Evolutionary conservation across 352 stramenopile genomes (phyloP), one percentile per base, ranked within the genome.

Genomic region (Globisporangium splendens): DNA sequence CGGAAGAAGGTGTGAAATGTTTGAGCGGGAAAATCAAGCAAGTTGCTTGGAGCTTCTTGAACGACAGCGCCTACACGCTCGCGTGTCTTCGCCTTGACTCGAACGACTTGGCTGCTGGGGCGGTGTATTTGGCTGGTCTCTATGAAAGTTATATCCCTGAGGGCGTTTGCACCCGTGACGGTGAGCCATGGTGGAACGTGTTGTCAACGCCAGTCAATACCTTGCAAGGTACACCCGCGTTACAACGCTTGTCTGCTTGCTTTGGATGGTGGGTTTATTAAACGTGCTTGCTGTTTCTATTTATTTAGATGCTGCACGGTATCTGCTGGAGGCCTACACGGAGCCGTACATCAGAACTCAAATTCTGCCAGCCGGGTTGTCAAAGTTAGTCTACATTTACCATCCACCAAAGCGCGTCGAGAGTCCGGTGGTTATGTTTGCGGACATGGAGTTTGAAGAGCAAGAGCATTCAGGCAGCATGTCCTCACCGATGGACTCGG

Each of bases 1-100:
- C 63, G 20, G 75, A 86, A 44, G 67, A 73, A 31, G 61, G 70
- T 24, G 66, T 69, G 10, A 91, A 88, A 62, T 63, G 71, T 35
- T 68, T 87, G 55, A 86, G 73, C 57, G 79, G 72, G 24, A 91
- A 94, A 63, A 83, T 96, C 49, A 89, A 92, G 50, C 83, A 93
- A 68, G 83, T 90, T 28, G 79, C 86, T 0, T 96, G 88, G 88
- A 95, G 79, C 48, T 95, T 96, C 56, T 62, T 96, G 38, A 96
- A 96, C 61, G 88, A 96, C 63, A 91, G 82, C 57, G 83, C 86
- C 33, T 93, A 92, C 67, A 96, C 88, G 18, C 64, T 80, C 50
- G 77, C 89, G 56, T 96, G 88, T 66, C 73, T 96, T 55, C 79
- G 83, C 21, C 69, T 87, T 1, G 78, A 91, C 35, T 73, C 88